Evolutionary conservation across 148 eudicot species (phyloP).

Genomic region (Arbutus unedo): DNA sequence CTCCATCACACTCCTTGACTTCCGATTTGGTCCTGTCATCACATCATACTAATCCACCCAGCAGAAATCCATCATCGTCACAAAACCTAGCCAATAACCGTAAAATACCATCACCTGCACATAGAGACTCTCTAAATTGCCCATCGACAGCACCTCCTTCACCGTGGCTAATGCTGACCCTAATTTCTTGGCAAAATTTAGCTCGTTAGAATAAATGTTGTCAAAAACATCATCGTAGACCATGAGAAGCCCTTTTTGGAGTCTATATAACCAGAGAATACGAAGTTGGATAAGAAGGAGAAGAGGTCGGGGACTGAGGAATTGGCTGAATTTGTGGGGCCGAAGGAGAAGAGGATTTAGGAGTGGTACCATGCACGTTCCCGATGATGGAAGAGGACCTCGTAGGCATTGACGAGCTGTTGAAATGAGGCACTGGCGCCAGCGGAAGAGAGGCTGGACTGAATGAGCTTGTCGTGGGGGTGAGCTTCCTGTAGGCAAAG

Average conservation of each 20-base stretch:
- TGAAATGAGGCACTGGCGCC: conserved; percentile 88
- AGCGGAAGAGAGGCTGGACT: conserved; percentile 57
- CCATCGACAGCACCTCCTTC: conserved; percentile 82
- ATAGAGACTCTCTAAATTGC: conserved; percentile 68
- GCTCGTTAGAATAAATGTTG: conserved; percentile 56
- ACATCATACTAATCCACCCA: conserved; percentile 83
- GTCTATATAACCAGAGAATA: conserved; percentile 58
- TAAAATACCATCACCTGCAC: conserved; percentile 87
- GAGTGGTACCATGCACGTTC: conserved; percentile 97
- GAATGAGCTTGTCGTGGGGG: conserved; percentile 88
- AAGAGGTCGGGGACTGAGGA: conserved; percentile 58
- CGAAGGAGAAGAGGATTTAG: conserved; percentile 61
- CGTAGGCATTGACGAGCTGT: conserved; percentile 88
- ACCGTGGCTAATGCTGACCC: conserved; percentile 64
- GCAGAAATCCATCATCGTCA: conserved; percentile 79
- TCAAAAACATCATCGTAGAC: conserved; percentile 76
- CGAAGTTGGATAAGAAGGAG: conserved; percentile 63
- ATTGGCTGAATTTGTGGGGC: conserved; percentile 15
- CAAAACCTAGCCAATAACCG: conserved; percentile 80
- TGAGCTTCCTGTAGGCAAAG: conserved; percentile 72
- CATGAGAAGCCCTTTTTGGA: conserved; percentile 63
- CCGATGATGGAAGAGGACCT: conserved; percentile 74
- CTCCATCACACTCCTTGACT: conserved; percentile 88
- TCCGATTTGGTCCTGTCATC: conserved; percentile 58
- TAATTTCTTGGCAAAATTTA: conserved; percentile 54